Base-by-base conservation (phyloP, 1,284 basidiomycete genomes). In the Chiua sp. region DNA sequence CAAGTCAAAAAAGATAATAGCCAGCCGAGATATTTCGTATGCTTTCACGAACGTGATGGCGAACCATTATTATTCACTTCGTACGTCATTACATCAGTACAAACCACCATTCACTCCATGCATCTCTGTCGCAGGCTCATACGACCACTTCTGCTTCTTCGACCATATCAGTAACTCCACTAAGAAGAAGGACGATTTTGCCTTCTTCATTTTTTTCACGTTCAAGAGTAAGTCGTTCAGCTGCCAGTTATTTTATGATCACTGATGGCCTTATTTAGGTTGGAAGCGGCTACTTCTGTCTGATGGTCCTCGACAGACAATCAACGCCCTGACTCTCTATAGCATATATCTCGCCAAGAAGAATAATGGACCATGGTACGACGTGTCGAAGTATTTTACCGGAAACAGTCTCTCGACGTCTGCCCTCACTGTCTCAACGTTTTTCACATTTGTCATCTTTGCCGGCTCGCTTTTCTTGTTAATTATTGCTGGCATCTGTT, bases 201-300 rank as follows among this genome's bases (percentile, higher is more conserved):
- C 96, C 52, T 98, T 99, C 84, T 99, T 98, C 77, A 88, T 98
- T 75, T 99, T 98, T 86, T 99, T 99, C 80, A 93, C 93, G 2
- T 99, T 99, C 87, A 99, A 99, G 82, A 95, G 95, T 93, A 60
- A 55, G 87, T 80, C 10, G 11, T 11, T 47, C 52, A 26, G 22
- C 30, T 60, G 59, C 56, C 33, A 55, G 48, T 55, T 28, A 53
- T 37, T 35, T 50, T 44, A 63, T 57, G 59, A 65, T 47, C 33
- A 50, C 59, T 68, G 44, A 59, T 60, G 16, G 49, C 35, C 33
- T 44, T 66, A 6, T 23, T 42, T 50, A 96, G 94, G 91, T 75
- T 99, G 97, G 97, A 99, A 98, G 78, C 91, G 94, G 22, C 78
- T 98, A 10, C 78, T 98, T 20, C 80, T 98, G 59, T 95, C 97